phyloP scores from a whole-genome alignment of 352 stramenopile genomes.

The Plasmopara muralis region DNA sequence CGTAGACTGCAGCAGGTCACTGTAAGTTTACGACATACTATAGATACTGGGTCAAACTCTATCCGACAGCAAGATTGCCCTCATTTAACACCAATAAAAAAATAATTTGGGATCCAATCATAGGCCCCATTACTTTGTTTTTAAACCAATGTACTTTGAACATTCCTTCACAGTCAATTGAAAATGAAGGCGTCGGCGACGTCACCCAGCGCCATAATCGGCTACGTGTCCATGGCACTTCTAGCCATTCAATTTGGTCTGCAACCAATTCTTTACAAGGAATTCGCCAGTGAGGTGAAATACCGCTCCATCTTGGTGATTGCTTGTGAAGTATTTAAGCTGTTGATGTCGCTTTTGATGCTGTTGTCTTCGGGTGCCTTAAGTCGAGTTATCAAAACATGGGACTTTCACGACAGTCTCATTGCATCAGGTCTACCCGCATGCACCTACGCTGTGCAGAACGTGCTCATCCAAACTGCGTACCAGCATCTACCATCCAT shows the following conservation, averaged over 20 bases:
- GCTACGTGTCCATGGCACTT: constrained; percentile 51
- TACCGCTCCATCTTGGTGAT: constrained; percentile 69
- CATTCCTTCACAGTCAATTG: too few species aligned
- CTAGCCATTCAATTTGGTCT: constrained; percentile 77
- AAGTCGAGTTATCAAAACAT: constrained; percentile 36
- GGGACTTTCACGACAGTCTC: constrained; percentile 38
- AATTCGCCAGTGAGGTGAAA: constrained; percentile 50
- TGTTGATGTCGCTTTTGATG: constrained; percentile 46
- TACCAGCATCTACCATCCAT: constrained; percentile 80
- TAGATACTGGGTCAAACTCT: too few species aligned
- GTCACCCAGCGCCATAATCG: constrained; percentile 20
- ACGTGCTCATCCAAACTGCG: constrained; percentile 77
- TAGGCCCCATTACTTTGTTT: too few species aligned
- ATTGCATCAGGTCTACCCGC: constrained; percentile 64
- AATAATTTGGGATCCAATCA: too few species aligned
- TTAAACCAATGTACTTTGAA: too few species aligned
- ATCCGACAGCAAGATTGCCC: too few species aligned
- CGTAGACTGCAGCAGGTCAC: too few species aligned
- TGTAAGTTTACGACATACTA: too few species aligned
- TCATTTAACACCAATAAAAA: too few species aligned
- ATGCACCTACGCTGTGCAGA: constrained; percentile 83
- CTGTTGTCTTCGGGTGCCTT: constrained; percentile 35
- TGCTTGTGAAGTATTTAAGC: constrained; percentile 64
- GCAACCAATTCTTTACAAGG: constrained; percentile 79
- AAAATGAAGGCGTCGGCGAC: background rate